Evolutionary conservation across 345 rosid genomes (phyloP), one percentile per base, ranked within the genome.

Genomic region (Firmiana major): DNA sequence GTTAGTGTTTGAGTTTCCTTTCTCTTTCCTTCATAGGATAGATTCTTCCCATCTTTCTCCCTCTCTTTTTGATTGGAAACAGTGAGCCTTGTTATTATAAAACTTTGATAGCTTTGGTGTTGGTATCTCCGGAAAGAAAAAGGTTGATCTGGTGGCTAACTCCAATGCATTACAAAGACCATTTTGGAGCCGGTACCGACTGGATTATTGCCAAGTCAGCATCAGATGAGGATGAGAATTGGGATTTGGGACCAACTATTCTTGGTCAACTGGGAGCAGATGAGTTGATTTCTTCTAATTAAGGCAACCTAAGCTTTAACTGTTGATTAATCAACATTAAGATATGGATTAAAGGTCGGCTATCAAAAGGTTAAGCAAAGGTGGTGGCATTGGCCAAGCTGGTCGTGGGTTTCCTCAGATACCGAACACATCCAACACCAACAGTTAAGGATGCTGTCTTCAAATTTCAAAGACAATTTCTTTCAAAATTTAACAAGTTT

Each of bases 71-170:
- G 15, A 24, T 17, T 19, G 13, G 19, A 49, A 19, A 49, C 34
- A 59, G 3, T 24, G 9, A 21, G 42, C 12, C 68, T 75, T 48
- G 31, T 46, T 74, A 54, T 71, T 26, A 42, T 69, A 38, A 68
- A 53, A 40, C 70, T 46, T 55, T 26, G 77, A 49, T 77, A 34
- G 81, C 70, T 71, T 78, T 81, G 12, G 31, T 57, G 31, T 22
- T 57, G 15, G 28, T 53, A 82, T 83, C 73, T 55, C 81, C 81
- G 38, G 79, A 68, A 58, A 24, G 54, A 74, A 19, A 54, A 54
- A 54, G 71, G 83, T 55, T 83, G 86, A 81, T 83, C 80, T 54
- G 86, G 88, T 85, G 83, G 79, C 87, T 81, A 71, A 81, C 86
- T 83, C 86, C 86, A 78, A 40, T 75, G 68, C 72, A 54, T 77